Evolutionary conservation across 139 green algal genomes (phyloP), one percentile per base, ranked within the genome.

Genomic region (Tetratostichococcus sp.): DNA sequence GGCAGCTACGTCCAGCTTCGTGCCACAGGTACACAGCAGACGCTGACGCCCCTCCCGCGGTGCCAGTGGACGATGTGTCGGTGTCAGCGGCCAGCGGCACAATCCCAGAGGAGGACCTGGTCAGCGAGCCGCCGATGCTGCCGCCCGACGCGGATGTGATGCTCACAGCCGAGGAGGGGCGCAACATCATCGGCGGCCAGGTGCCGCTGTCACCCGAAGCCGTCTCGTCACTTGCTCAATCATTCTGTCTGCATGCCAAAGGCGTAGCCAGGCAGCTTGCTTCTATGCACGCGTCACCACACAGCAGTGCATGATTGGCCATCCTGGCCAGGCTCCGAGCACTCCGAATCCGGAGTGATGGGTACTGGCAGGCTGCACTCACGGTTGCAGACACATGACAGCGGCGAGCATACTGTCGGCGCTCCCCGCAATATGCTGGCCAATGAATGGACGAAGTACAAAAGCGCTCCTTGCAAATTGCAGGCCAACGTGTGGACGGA

Each of bases 401-500:
- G 6, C 39, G 8, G n/a, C 0, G 17, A 17, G 25, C 23, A 30
- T 34, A 34, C 4, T 31, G 23, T 31, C 30, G 62, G 28, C 21
- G 1, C 62, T 43, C 1, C 6, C 39, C 11, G 39, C 39, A n/a
- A n/a, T n/a, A n/a, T n/a, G n/a, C n/a, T n/a, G n/a, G n/a, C n/a
- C n/a, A n/a, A n/a, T n/a, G n/a, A n/a, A n/a, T n/a, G n/a, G n/a
- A n/a, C n/a, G n/a, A n/a, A n/a, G n/a, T n/a, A n/a, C n/a, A n/a
- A n/a, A n/a, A n/a, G 30, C 4, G 28, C 3, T 33, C n/a, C 19
- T 30, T 72, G 17, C 19, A 28, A 58, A 25, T 33, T 69, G 43
- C 85, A 91, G 78, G 87, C 84, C 34, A 89, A 89, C 75, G 68
- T 91, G 66, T 91, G 87, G 87, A 88, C 82, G 26, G 87, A 91